Percentiles rank a stretch among this genome's conserved stretches.
phyloP scores from a whole-genome alignment of 1,139 yeast species.

The Geotrichum histeridarum region DNA sequence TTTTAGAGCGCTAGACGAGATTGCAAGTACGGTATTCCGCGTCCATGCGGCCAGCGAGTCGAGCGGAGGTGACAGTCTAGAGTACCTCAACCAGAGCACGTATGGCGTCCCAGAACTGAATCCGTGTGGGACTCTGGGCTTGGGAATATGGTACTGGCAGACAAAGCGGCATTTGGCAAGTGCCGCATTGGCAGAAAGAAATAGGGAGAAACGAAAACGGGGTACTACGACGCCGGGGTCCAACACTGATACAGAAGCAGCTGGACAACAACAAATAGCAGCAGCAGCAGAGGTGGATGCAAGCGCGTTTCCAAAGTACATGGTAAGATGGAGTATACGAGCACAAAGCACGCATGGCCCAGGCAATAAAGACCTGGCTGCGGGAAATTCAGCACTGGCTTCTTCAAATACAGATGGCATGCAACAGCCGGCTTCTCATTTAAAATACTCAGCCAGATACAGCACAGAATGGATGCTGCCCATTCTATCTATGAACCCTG shows the following conservation, averaged over 20 bases:
- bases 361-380: background rate
- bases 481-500: constrained; percentile 14
- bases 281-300: no score
- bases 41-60: constrained; percentile 21
- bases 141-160: constrained; percentile 34
- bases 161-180: constrained; percentile 9
- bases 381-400: background rate
- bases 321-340: constrained; percentile 17
- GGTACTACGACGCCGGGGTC: no score
- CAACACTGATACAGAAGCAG: background rate
- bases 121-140: constrained; percentile 32
- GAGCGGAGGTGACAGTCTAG: background rate
- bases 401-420: constrained; percentile 18
- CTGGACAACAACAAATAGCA: background rate
- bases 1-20: constrained; percentile 34
- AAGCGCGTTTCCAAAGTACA: constrained; percentile 14
- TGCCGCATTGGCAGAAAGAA: background rate
- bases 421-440: constrained; percentile 4
- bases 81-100: constrained; percentile 6
- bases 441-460: constrained; percentile 26
- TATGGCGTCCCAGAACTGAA: constrained; percentile 35
- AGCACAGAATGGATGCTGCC: constrained; percentile 29
- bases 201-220: no score
- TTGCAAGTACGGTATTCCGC: constrained; percentile 31
- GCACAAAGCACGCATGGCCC: constrained; percentile 3